Conservation (phyloP, 2,329 filamentous ascomycete species). For the Paracoccidioides lutzii region DNA sequence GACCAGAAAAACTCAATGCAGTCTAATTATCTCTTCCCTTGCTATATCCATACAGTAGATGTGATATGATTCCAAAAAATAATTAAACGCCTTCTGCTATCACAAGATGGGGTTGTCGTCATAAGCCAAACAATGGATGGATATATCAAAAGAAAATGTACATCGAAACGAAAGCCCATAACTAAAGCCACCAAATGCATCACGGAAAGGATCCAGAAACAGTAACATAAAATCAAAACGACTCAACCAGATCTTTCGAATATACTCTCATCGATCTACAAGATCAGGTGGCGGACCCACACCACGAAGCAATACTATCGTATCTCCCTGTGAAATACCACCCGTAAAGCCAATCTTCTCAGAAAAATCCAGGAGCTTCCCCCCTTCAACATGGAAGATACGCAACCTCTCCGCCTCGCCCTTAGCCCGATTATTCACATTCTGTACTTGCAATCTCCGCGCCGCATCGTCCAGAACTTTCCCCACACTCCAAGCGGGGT, state of each 20-base stretch:
- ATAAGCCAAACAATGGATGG: background rate
- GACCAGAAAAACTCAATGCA: background rate
- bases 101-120: background rate
- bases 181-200: background rate
- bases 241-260: background rate
- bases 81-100: background rate
- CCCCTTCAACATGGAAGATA: constrained; percentile 87
- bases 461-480: constrained; percentile 40
- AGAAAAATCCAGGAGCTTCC: constrained; percentile 70
- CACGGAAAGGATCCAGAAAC: background rate
- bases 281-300: constrained; percentile 67
- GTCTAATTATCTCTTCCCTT: background rate
- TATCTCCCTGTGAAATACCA: constrained; percentile 65
- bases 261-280: constrained; percentile 40
- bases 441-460: constrained; percentile 30
- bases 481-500: constrained; percentile 79
- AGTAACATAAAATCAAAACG: background rate
- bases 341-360: constrained; percentile 62
- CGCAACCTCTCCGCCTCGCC: constrained; percentile 58
- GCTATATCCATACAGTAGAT: background rate
- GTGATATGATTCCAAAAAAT: background rate
- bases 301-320: constrained; percentile 74
- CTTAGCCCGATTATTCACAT: constrained; percentile 33
- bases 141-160: too few relatives aligned
- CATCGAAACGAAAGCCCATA: background rate